These are phyloP conservation scores for Cadophora gregata DNA, from an alignment of 2,329 filamentous ascomycete genomes.

Conservation along the genomic window DNA sequence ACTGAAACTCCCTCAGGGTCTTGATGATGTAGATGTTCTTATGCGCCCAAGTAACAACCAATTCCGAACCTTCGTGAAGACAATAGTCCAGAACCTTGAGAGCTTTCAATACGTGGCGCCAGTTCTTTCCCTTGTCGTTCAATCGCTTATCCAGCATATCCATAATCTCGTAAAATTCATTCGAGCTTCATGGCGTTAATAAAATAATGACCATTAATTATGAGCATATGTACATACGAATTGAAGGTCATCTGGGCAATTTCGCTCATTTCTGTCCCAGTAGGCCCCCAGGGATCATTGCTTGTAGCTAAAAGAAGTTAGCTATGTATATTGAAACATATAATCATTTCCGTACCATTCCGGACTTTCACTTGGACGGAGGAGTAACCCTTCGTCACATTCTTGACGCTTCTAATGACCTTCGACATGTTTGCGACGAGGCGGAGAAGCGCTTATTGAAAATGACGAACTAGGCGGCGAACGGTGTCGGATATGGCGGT, in stretches of 20 bases:
- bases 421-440: constrained; percentile 76
- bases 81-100: constrained; percentile 98
- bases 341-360: constrained; percentile 72
- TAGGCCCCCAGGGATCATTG: constrained; percentile 98
- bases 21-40: constrained; percentile 99
- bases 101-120: constrained; percentile 97
- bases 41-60: constrained; percentile 96
- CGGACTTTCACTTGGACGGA: constrained; percentile 96
- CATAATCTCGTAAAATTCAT: constrained; percentile 99
- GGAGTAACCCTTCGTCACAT: constrained; percentile 99
- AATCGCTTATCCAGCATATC: constrained; percentile 99
- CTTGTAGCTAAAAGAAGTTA: constrained; percentile 77
- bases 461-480: background rate
- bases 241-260: constrained; percentile 98
- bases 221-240: constrained; percentile 67
- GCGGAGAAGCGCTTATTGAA: constrained; percentile 15
- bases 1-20: constrained; percentile 95
- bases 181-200: constrained; percentile 60
- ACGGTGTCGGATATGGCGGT: constrained; percentile 9
- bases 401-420: constrained; percentile 96
- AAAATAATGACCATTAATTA: constrained; percentile 14
- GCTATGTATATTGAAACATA: constrained; percentile 26
- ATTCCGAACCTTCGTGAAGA: constrained; percentile 93
- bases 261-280: constrained; percentile 97
- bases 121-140: constrained; percentile 99